Percentiles rank a stretch among this genome's conserved stretches.
These are phyloP conservation scores for Nakazawaea populi DNA, from an alignment of 805 yeast genomes.

Conservation along the genomic window DNA sequence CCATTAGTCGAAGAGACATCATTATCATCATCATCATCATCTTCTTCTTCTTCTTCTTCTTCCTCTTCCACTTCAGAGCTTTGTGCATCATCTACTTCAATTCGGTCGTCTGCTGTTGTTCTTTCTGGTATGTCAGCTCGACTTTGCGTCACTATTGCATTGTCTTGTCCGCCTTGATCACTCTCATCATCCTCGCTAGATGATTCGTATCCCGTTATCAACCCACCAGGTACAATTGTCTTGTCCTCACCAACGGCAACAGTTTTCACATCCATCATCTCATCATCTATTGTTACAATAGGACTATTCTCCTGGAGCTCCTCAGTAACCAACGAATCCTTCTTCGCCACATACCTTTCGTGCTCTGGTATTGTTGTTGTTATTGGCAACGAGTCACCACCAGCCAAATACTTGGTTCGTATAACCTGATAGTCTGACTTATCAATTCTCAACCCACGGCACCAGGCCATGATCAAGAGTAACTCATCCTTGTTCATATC, in stretches of 20 bases:
- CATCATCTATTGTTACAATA: background rate
- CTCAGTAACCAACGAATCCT: background rate
- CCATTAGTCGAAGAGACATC: background rate
- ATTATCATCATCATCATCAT: background rate
- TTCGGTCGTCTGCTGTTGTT: background rate
- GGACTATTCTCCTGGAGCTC: background rate
- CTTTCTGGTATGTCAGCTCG: too few species aligned
- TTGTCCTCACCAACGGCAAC: background rate
- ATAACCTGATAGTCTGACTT: background rate
- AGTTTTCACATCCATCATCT: background rate
- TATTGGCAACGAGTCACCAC: background rate
- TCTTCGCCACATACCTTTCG: background rate
- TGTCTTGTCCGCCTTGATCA: conserved; percentile 8
- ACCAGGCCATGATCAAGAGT: conserved; percentile 27
- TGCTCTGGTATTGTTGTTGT: too few species aligned
- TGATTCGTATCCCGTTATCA: background rate
- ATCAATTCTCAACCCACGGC: conserved; percentile 26
- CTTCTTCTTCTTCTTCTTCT: conserved; percentile 10
- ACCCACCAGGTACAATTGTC: background rate
- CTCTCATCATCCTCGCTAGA: conserved; percentile 10
- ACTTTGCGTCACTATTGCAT: too few species aligned
- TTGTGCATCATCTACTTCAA: background rate
- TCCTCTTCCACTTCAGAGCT: conserved; percentile 9
- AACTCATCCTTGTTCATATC: conserved; percentile 17
- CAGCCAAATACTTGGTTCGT: background rate